These are phyloP conservation scores for Pythium pyrilobum DNA, from an alignment of 352 stramenopile species.

Conservation along the genomic window DNA sequence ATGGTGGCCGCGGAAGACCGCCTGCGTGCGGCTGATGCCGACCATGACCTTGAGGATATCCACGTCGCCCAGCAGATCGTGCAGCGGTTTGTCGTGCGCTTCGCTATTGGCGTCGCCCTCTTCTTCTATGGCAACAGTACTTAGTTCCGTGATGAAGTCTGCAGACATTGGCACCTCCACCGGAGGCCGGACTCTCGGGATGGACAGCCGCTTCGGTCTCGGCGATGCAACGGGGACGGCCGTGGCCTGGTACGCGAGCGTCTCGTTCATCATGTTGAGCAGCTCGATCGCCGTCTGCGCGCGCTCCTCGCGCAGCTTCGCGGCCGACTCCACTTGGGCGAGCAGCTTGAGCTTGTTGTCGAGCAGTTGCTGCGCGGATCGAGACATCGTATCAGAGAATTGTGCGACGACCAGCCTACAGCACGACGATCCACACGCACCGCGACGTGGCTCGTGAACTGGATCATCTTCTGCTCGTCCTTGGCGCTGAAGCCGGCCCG, in stretches of 20 bases:
- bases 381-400: not conserved
- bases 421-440: constrained; percentile 12
- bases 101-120: not conserved
- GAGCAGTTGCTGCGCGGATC: constrained; percentile 29
- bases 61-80: not conserved
- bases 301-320: constrained; percentile 39
- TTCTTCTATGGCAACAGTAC: not conserved
- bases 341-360: constrained; percentile 45
- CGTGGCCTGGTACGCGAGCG: constrained; percentile 20
- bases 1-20: constrained; percentile 22
- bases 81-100: not conserved
- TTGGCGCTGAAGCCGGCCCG: constrained; percentile 45
- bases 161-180: no score
- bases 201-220: not conserved
- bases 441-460: constrained; percentile 51
- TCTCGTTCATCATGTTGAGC: constrained; percentile 50
- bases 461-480: constrained; percentile 61
- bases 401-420: not conserved
- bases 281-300: constrained; percentile 46
- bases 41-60: constrained; percentile 24
- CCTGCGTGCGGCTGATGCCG: constrained; percentile 21
- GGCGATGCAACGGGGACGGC: not conserved
- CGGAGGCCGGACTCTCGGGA: no score
- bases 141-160: no score
- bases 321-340: constrained; percentile 25